Evolutionary conservation across 2,329 filamentous ascomycete genomes (phyloP), one percentile per base, ranked within the genome.

Genomic region (Xylariales sp.): DNA sequence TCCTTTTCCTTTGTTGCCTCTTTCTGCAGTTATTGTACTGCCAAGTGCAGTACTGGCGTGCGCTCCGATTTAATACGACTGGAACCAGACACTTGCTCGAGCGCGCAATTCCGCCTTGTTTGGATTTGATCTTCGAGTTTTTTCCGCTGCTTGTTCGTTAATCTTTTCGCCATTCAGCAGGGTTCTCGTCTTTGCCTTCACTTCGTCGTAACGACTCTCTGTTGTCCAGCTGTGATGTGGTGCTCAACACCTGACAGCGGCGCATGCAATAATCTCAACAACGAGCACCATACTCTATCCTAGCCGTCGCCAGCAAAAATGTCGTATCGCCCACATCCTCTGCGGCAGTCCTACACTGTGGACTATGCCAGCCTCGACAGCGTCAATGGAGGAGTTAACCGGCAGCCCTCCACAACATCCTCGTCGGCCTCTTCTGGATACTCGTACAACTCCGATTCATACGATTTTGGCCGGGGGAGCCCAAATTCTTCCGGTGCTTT

Each of bases 341-440:
- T 81, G 42, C 71, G 75, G 48, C 76, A 80, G 57, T 62, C 62
- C 40, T 62, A 65, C 41, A 63, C 61, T 33, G 57, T 64, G 52
- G 59, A 69, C 50, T 61, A 63, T 48, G 55, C 56, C 45, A 52
- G 59, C 16, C 40, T 59, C 45, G 51, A 63, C 40, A 56, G 57
- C 47, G 51, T 48, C 43, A 52, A 61, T 59, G 23, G 23, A 8
- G 52, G 55, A 40, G 51, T 80, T 48, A 68, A 66, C 45, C 73
- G 84, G 48, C 81, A 86, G 51, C 72, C 78, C 21, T 88, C 85
- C 5, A 87, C 76, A 41, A 78, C 79, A 24, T 83, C 82, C 8
- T 86, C 84, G 6, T 79, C 78, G n/a, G 76, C 75, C 38, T 88
- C 84, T 4, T 85, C 83, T 4, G 75, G 71, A 40, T 84, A 81